Base-by-base conservation (phyloP, 495 filamentous ascomycete genomes). In the Penicillium herquei region DNA sequence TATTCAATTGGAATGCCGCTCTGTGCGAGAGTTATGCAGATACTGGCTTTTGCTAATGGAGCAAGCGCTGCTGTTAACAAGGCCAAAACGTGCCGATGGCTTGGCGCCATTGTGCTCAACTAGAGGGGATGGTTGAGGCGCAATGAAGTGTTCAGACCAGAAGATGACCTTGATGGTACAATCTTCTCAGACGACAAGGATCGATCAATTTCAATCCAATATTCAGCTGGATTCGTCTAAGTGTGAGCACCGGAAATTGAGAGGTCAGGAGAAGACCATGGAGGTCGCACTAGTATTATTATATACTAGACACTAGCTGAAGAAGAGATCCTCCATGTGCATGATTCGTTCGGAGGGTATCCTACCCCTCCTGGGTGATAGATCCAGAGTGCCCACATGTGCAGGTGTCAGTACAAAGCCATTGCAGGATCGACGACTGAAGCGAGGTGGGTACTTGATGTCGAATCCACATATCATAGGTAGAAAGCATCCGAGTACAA, bases 11-110 rank as follows among this genome's bases (percentile, higher is more conserved):
- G 43, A n/a, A 75, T 65, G 5, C 66, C 67, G 6, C 60, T 54
- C 2, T 56, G 45, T 31, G 70, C 52, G 8, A 76, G 63, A 2
- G 63, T 73, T 8, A 62, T 64, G 54, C 73, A 76, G 39, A 76
- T 72, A 26, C 73, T 66, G 10, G 73, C 71, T 18, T 61, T 41
- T 37, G 52, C 63, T 16, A 63, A 17, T 7, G 67, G 61, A 30
- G 61, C 45, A 18, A 67, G 6, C 13, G 61, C 45, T 26, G 57
- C 58, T 8, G 69, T 26, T 6, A 56, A 62, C n/a, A 69, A 57
- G 17, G 49, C 63, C 0, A 61, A 8, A 33, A 59, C 47, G 37
- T 52, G 59, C 70, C 68, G 69, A 26, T 42, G 32, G 44, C 31
- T 59, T 46, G 45, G 18, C 30, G 43, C 43, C 68, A 73, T 73